phyloP scores from a whole-genome alignment of 1,284 basidiomycete genomes.

The Blastosporella zonata region DNA sequence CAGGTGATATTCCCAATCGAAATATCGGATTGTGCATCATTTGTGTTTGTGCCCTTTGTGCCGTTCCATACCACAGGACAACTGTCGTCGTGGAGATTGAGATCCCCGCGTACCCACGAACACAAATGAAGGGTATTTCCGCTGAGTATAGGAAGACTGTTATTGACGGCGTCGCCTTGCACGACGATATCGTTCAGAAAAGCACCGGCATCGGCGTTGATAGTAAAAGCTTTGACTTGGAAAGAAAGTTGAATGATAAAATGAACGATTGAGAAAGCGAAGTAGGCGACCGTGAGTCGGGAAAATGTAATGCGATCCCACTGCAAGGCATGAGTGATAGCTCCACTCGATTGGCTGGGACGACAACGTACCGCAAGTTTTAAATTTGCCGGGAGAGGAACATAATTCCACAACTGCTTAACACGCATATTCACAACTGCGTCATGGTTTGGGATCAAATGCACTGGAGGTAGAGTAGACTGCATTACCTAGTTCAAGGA shows the following conservation, averaged over 20 bases:
- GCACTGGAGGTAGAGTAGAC: conserved; percentile 2
- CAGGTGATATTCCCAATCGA: not conserved
- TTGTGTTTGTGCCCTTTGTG: conserved; percentile 19
- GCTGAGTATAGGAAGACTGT: conserved; percentile 53
- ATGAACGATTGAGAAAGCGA: conserved; percentile 64
- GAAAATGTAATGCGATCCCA: conserved; percentile 71
- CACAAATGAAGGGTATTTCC: conserved; percentile 53
- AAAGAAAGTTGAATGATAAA: conserved; percentile 66
- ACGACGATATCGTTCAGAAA: conserved; percentile 51
- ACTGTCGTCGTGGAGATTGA: conserved; percentile 41
- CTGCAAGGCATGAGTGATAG: conserved; percentile 33
- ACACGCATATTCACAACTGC: conserved; percentile 38
- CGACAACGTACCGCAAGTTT: conserved; percentile 49
- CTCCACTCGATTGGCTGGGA: not conserved
- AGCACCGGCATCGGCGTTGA: conserved; percentile 56
- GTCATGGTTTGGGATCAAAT: conserved; percentile 1
- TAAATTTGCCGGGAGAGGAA: conserved; percentile 41
- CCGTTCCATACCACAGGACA: conserved; percentile 60
- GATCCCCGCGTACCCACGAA: conserved; percentile 46
- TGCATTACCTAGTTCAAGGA: conserved; percentile 13
- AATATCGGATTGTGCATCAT: conserved; percentile 9
- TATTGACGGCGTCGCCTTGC: conserved; percentile 45
- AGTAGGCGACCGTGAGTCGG: conserved; percentile 61
- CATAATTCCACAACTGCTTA: conserved; percentile 38
- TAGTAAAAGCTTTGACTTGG: conserved; percentile 63